phyloP scores from a whole-genome alignment of 2,329 filamentous ascomycete species.

The Cordyceps tenuipes region DNA sequence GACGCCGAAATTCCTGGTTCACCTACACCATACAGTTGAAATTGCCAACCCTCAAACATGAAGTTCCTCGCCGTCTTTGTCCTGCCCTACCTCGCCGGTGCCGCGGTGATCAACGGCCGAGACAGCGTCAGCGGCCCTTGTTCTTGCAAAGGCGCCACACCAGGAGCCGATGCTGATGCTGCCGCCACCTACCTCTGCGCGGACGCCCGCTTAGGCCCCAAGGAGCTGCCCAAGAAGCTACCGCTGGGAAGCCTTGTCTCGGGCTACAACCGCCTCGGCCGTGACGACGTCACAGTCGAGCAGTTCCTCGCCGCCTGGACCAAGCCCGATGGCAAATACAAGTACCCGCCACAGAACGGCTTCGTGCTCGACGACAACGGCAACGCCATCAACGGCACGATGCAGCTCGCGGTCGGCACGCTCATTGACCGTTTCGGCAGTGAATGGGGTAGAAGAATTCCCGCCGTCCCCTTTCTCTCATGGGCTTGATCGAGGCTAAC shows the following conservation, averaged over 20 bases:
- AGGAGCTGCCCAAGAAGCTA: slow-evolving; percentile 25
- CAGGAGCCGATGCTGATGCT: neutral
- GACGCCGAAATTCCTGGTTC: neutral
- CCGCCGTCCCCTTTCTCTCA: neutral
- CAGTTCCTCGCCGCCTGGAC: slow-evolving; percentile 31
- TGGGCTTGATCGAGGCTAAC: neutral
- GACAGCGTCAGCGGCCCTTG: slow-evolving; percentile 4
- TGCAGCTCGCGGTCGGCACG: slow-evolving; percentile 31
- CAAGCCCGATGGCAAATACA: slow-evolving; percentile 19
- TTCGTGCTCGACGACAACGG: slow-evolving; percentile 29
- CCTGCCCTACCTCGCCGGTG: slow-evolving; percentile 12
- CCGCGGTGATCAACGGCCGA: neutral
- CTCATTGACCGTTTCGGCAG: slow-evolving; percentile 40
- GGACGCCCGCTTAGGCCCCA: slow-evolving; percentile 30
- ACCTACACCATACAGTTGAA: neutral
- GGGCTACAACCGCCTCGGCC: slow-evolving; percentile 31
- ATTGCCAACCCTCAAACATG: slow-evolving; percentile 15
- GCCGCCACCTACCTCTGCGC: slow-evolving; percentile 26
- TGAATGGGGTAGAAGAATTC: slow-evolving; percentile 27
- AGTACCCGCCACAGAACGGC: slow-evolving; percentile 34
- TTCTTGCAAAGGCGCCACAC: slow-evolving; percentile 17
- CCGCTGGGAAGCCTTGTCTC: slow-evolving; percentile 23
- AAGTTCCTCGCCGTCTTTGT: slow-evolving; percentile 19
- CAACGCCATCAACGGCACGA: slow-evolving; percentile 31
- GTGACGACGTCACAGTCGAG: slow-evolving; percentile 17